Evolutionary conservation across 192 early-diverging fungal genomes (phyloP).

Genomic region (Entrophospora sp.): DNA sequence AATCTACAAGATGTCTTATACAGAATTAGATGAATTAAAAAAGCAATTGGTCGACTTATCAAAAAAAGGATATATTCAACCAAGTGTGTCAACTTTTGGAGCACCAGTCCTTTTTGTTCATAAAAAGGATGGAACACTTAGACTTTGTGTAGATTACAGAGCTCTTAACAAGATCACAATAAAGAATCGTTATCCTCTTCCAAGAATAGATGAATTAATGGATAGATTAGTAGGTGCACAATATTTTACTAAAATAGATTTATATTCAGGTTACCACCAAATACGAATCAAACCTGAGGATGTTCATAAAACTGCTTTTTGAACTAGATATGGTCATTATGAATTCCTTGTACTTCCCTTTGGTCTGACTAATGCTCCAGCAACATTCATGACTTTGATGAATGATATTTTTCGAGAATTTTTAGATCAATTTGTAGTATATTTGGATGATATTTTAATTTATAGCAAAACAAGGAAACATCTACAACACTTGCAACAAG

Average conservation of each 20-base stretch:
- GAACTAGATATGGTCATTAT: slow-evolving; percentile 33
- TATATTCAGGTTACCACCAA: slow-evolving; percentile 28
- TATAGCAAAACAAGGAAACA: slow-evolving; percentile 21
- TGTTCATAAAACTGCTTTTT: slow-evolving; percentile 36
- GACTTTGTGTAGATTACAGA: slow-evolving; percentile 38
- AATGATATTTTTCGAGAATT: slow-evolving; percentile 34
- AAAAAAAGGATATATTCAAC: slow-evolving; percentile 11
- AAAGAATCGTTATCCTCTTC: slow-evolving; percentile 33
- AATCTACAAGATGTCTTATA: slow-evolving; percentile 21
- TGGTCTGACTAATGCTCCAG: slow-evolving; percentile 51
- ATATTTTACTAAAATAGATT: slow-evolving; percentile 23
- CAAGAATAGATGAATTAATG: slow-evolving; percentile 23
- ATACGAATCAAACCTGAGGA: slow-evolving; percentile 24
- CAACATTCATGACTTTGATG: slow-evolving; percentile 43
- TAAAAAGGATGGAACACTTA: slow-evolving; percentile 24
- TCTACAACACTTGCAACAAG: not conserved
- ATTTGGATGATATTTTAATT: slow-evolving; percentile 35
- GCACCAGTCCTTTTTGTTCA: slow-evolving; percentile 16
- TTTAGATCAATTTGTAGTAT: slow-evolving; percentile 29
- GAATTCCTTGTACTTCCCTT: slow-evolving; percentile 55
- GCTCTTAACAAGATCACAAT: slow-evolving; percentile 38
- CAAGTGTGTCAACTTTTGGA: slow-evolving; percentile 5
- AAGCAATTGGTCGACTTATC: slow-evolving; percentile 20
- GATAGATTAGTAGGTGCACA: not conserved
- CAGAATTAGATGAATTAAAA: slow-evolving; percentile 23